Base-by-base conservation (phyloP, 148 eudicot genomes). In the Dysphania ambrosioides region DNA sequence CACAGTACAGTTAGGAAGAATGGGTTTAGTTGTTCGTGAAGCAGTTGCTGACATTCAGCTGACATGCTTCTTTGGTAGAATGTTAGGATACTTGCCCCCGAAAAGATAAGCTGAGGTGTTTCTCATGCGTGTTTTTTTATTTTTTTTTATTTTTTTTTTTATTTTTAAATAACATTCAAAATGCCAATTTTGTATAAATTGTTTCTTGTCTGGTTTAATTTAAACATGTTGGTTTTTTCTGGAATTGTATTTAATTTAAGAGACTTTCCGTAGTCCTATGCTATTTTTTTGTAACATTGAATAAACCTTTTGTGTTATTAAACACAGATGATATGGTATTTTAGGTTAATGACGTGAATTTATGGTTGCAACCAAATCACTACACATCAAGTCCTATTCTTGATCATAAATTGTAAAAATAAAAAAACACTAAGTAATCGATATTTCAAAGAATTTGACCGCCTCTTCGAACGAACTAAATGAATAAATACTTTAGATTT, bases 31-130 rank as follows among this genome's bases (percentile, higher is more conserved):
- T 67, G 56, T 66, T 18, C 8, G 66, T 40, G 63, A 56, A 56
- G 29, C 40, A 40, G 78, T 32, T 67, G 66, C 57, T 56, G 72
- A 66, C 13, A 38, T 68, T 32, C 66, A 35, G 70, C 78, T 32
- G 24, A 38, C 53, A 16, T 47, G 40, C 42, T 40, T 69, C 58
- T 53, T 47, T 31, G 38, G 70, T 66, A 26, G 72, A 36, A 44
- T 67, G 66, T 55, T 75, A 40, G 15, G 34, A 36, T 68, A n/a
- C 29, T 75, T 34, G 3, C 19, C 13, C 19, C 13, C 13, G 32
- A 66, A 44, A 67, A 36, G 32, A 75, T 27, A 19, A 8, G 57
- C 30, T 61, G 47, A 55, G 53, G 10, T 55, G 35, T 26, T 66
- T 66, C 72, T 55, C 68, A 66, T 66, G 53, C 63, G 31, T 38